Conservation (phyloP, 169 alveolate species). For the Amoebophrya sp. region DNA sequence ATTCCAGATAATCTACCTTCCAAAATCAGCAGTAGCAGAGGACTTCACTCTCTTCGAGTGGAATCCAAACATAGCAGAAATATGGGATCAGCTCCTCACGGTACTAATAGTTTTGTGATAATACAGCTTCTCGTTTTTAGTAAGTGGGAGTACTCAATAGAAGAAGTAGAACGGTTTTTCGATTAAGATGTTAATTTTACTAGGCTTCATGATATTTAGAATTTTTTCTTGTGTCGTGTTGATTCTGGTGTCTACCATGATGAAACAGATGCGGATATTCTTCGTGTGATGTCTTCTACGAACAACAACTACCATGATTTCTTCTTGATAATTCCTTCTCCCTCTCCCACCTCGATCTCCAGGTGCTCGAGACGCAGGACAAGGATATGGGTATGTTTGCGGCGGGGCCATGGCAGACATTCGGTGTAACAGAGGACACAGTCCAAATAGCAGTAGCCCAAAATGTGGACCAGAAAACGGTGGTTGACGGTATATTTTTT, state of each 20-base stretch:
- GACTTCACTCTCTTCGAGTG: slow-evolving; percentile 49
- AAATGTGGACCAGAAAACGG: slow-evolving; percentile 44
- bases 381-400: slow-evolving; percentile 10
- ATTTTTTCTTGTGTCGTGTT: neutral
- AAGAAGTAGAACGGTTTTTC: too few species aligned
- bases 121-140: too few species aligned
- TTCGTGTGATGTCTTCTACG: too few species aligned
- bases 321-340: neutral
- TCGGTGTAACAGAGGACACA: slow-evolving; percentile 49
- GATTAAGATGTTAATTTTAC: too few species aligned
- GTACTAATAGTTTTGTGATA: slow-evolving; percentile 2
- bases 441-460: slow-evolving; percentile 47
- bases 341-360: neutral
- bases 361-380: slow-evolving; percentile 14
- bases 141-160: too few species aligned
- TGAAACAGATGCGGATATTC: too few species aligned
- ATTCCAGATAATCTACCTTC: slow-evolving; percentile 43
- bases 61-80: slow-evolving; percentile 50
- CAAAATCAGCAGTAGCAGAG: slow-evolving; percentile 42
- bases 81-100: slow-evolving; percentile 52
- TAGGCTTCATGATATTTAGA: too few species aligned
- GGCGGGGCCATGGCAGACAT: slow-evolving; percentile 48
- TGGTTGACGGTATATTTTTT: slow-evolving; percentile 35
- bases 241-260: too few species aligned
- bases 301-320: too few species aligned